These are phyloP conservation scores for Edhazardia aedis DNA, from an alignment of 371 early-diverging fungal species.

Conservation along the genomic window DNA sequence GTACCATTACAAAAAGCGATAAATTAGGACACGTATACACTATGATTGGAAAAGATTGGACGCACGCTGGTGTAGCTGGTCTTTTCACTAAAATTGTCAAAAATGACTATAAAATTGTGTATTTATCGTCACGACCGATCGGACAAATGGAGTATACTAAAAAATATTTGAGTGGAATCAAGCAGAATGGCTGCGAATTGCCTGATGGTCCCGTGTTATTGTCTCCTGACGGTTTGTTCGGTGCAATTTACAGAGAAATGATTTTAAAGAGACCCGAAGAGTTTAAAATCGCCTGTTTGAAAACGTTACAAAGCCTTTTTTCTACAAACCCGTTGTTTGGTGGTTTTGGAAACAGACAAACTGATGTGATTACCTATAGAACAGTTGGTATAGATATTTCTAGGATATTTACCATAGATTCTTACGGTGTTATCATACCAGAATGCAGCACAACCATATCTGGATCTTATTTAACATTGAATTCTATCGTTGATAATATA, in stretches of 20 bases:
- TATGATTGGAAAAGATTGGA: constrained; percentile 93
- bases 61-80: constrained; percentile 77
- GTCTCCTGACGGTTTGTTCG: constrained; percentile 77
- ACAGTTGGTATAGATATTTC: constrained; percentile 69
- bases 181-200: constrained; percentile 61
- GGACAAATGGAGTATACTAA: constrained; percentile 70
- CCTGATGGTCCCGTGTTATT: constrained; percentile 88
- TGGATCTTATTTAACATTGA: constrained; percentile 36
- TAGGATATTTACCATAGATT: constrained; percentile 81
- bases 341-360: constrained; percentile 87
- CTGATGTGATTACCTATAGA: constrained; percentile 76
- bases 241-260: constrained; percentile 59
- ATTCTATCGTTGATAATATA: constrained; percentile 75
- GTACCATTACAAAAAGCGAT: constrained; percentile 88
- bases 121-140: constrained; percentile 79
- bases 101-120: constrained; percentile 83
- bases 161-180: constrained; percentile 64
- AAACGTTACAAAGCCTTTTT: constrained; percentile 67
- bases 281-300: constrained; percentile 81
- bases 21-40: constrained; percentile 80
- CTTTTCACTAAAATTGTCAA: constrained; percentile 70
- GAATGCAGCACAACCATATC: constrained; percentile 48
- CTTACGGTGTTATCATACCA: constrained; percentile 64
- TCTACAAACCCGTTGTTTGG: constrained; percentile 64
- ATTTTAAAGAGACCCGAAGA: constrained; percentile 76